Evolutionary conservation across 1,284 basidiomycete species (phyloP).

Genomic region (Boletus sp.): DNA sequence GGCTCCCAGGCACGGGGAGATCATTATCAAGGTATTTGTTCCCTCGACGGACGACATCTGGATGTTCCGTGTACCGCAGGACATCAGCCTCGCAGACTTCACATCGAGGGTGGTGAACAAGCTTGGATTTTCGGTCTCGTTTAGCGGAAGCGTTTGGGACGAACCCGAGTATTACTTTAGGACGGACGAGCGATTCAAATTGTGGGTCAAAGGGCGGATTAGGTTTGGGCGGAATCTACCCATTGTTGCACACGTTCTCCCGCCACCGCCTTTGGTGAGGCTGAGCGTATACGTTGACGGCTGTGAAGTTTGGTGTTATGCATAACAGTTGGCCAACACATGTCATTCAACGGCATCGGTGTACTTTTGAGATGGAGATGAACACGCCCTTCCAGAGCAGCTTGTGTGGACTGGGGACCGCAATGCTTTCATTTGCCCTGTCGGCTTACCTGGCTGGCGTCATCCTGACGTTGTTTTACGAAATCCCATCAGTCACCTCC

Average conservation of each 20-base stretch:
- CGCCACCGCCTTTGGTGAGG: conserved; percentile 16
- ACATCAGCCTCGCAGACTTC: conserved; percentile 31
- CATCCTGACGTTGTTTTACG: no score
- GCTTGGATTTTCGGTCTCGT: conserved; percentile 35
- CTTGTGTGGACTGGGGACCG: no score
- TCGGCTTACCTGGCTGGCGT: background rate
- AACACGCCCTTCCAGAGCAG: no score
- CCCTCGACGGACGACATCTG: conserved; percentile 40
- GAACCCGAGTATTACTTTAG: conserved; percentile 30
- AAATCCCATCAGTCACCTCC: no score
- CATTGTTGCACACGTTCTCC: conserved; percentile 26
- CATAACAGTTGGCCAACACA: conserved; percentile 1
- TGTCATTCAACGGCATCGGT: background rate
- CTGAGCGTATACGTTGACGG: conserved; percentile 15
- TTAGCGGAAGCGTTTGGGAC: conserved; percentile 34
- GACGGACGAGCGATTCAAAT: conserved; percentile 24
- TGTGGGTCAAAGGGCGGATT: conserved; percentile 24
- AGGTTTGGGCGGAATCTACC: conserved; percentile 32
- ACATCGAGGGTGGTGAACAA: conserved; percentile 34
- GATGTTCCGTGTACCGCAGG: conserved; percentile 36
- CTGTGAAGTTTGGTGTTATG: conserved; percentile 27
- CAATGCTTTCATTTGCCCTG: background rate
- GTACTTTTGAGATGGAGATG: background rate
- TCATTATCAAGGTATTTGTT: conserved; percentile 40
- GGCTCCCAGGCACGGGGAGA: conserved; percentile 34